Percentiles rank a stretch among this genome's conserved stretches.
phyloP scores from a whole-genome alignment of 345 rosid species.

The Salix exigua region DNA sequence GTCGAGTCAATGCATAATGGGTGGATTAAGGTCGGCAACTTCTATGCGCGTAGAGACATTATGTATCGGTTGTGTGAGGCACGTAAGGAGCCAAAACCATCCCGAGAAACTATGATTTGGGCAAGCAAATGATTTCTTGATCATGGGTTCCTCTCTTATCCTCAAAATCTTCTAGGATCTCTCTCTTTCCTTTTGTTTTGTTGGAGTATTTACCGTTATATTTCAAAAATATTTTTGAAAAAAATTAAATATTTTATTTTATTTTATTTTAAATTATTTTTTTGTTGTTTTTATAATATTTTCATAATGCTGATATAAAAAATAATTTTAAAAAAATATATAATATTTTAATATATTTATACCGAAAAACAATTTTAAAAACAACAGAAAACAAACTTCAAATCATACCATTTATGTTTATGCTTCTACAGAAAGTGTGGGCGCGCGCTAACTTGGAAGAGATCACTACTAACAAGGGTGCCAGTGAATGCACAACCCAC shows the following conservation, averaged over 20 bases:
- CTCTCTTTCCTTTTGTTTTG: not conserved
- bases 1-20: slow-evolving; percentile 13
- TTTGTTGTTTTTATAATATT: no score
- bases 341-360: not conserved
- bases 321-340: no score
- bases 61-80: slow-evolving; percentile 29
- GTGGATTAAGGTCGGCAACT: slow-evolving; percentile 29
- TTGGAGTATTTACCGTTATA: no score
- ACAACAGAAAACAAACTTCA: no score
- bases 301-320: no score
- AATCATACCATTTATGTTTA: not conserved
- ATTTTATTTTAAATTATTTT: no score
- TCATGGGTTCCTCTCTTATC: slow-evolving; percentile 6
- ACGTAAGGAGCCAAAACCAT: slow-evolving; percentile 19
- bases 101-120: not conserved
- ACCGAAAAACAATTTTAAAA: no score
- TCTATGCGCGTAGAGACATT: slow-evolving; percentile 19
- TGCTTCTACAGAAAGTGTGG: not conserved
- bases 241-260: no score
- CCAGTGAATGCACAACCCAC: slow-evolving; percentile 6
- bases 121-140: slow-evolving; percentile 25
- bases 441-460: slow-evolving; percentile 14
- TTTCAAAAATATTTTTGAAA: no score
- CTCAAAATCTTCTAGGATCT: not conserved
- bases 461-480: not conserved